Base-by-base conservation (phyloP, 176 grass and related monocot genomes). In the Pharus latifolius region DNA sequence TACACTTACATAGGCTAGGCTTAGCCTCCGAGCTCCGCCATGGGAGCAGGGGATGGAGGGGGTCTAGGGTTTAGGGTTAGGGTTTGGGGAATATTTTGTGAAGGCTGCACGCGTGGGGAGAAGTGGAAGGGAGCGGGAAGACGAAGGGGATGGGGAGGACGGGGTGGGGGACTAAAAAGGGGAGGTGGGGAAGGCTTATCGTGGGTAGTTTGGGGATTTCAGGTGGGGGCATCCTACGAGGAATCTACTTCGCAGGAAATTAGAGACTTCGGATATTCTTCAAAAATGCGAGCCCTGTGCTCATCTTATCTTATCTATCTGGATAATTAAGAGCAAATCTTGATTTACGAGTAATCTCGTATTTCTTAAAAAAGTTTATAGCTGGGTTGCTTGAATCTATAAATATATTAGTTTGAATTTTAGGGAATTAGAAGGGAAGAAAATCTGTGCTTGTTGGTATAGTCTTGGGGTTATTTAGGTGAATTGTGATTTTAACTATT, bases 21-120 rank as follows among this genome's bases (percentile, higher is more conserved):
- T 81, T 9, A 86, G 77, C 11, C 72, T 66, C 49, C 65, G 50
- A 49, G 58, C 58, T 44, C 78, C 65, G 60, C 83, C 83, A 81
- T 86, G 71, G 65, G 48, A 80, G 71, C 56, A 47, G 70, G 55
- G 37, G 11, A 12, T 22, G 46, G 25, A 27, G 47, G 53, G 37
- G 12, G 20, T 38, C 8, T 11, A 20, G 52, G 52, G 19, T 52
- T 78, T 77, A 76, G 78, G 77, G 72, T 81, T 86, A 80, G 63
- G 77, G 65, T 86, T 80, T 51, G 22, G 4, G 35, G 35, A 9
- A 38, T 38, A 9, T 4, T 38, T 38, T 9, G 35, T 4, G 35
- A 9, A 38, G 9, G 4, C 6, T 4, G 35, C 4, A 9, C 35
- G 35, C 6, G 35, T 5, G 9, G 35, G 9, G 35, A 38, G 6